phyloP scores from a whole-genome alignment of 345 rosid genomes.

The Hibiscus tridactylites region DNA sequence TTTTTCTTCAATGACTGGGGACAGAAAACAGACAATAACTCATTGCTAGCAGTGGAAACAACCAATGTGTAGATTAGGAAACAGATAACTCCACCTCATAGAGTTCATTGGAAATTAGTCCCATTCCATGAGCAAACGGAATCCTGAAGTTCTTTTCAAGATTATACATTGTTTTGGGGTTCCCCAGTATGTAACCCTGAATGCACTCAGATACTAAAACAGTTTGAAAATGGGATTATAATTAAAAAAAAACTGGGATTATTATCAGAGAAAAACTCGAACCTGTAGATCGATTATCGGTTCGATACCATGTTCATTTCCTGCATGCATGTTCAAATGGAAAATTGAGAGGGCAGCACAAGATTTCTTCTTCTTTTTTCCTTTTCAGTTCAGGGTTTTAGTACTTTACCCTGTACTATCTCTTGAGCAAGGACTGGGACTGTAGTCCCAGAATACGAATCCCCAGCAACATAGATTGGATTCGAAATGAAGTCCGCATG shows the following conservation, averaged over 20 bases:
- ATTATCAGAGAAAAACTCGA: background rate
- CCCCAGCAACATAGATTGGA: conserved; percentile 55
- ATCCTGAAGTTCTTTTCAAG: conserved; percentile 26
- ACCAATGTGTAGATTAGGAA: background rate
- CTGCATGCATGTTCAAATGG: conserved; percentile 26
- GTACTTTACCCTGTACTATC: conserved; percentile 39
- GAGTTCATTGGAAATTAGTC: conserved; percentile 61
- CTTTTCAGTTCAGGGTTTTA: background rate
- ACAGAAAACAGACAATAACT: background rate
- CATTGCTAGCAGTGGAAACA: background rate
- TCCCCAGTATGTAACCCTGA: conserved; percentile 68
- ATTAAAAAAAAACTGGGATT: background rate
- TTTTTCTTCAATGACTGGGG: conserved; percentile 32
- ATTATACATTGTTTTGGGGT: conserved; percentile 25
- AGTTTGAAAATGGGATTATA: background rate
- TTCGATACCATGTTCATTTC: conserved; percentile 38
- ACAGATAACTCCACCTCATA: conserved; percentile 27
- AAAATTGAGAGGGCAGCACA: background rate
- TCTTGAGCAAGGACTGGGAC: conserved; percentile 48
- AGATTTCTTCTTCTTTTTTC: background rate
- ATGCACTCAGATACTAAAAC: background rate
- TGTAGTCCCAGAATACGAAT: conserved; percentile 54
- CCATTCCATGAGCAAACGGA: conserved; percentile 62
- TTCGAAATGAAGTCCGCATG: conserved; percentile 45
- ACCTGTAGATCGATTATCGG: conserved; percentile 61